Evolutionary conservation across 257 asterid genomes (phyloP).

Genomic region (Forsythia suspensa): DNA sequence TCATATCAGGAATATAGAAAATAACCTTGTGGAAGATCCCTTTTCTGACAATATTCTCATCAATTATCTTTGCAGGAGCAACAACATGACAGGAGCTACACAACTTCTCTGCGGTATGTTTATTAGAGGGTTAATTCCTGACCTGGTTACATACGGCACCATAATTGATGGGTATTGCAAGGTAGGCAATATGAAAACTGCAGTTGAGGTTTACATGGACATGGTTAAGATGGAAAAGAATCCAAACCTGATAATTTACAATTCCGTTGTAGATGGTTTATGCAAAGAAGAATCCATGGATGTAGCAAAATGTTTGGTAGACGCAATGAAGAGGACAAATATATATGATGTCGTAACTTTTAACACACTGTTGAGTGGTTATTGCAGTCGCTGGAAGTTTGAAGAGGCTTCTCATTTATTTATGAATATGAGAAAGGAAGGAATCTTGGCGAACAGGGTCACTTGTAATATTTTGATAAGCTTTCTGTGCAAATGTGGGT

Average conservation of each 20-base stretch:
- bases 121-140: conserved; percentile 72
- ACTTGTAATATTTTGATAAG: conserved; percentile 62
- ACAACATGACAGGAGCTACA: conserved; percentile 44
- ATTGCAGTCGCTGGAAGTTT: conserved; percentile 46
- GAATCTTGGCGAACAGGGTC: conserved; percentile 44
- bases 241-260: conserved; percentile 65
- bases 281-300: conserved; percentile 53
- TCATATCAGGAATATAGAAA: conserved; percentile 44
- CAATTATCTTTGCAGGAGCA: conserved; percentile 50
- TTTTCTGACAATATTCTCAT: conserved; percentile 59
- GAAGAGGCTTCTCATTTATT: conserved; percentile 49
- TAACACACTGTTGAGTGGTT: conserved; percentile 61
- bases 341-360: conserved; percentile 50
- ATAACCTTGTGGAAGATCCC: conserved; percentile 45
- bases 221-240: conserved; percentile 45
- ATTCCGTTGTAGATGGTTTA: conserved; percentile 63
- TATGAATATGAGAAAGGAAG: conserved; percentile 47
- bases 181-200: conserved; percentile 36
- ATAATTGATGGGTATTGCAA: conserved; percentile 66
- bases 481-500: conserved; percentile 52
- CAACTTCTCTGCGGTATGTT: conserved; percentile 70
- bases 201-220: conserved; percentile 46
- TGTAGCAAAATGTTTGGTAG: conserved; percentile 37
- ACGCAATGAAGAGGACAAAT: conserved; percentile 42
- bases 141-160: conserved; percentile 64